phyloP scores from a whole-genome alignment of 768 basidiomycete genomes.

The Cystofilobasidium capitatum region DNA sequence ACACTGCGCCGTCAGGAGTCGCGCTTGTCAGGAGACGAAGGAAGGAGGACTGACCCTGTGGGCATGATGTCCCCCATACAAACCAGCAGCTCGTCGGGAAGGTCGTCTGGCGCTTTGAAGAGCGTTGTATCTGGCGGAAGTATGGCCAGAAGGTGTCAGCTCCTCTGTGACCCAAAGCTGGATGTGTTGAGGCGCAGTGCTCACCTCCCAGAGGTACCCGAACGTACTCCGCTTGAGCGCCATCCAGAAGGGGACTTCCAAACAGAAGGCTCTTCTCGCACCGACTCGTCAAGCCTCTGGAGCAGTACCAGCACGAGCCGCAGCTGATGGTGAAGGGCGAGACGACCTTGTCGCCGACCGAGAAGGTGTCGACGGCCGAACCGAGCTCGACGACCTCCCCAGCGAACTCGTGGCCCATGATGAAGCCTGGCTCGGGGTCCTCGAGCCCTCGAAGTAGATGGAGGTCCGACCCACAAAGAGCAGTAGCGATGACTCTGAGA shows the following conservation, averaged over 20 bases:
- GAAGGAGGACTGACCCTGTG: constrained; percentile 30
- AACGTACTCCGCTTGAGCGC: constrained; percentile 67
- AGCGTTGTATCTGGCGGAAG: constrained; percentile 28
- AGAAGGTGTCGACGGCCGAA: constrained; percentile 50
- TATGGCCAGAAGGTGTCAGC: neutral
- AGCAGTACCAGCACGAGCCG: constrained; percentile 68
- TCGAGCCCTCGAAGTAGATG: constrained; percentile 63
- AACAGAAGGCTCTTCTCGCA: constrained; percentile 24
- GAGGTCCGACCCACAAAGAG: constrained; percentile 53
- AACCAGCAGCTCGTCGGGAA: constrained; percentile 9
- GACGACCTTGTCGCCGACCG: constrained; percentile 65
- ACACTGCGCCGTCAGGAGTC: neutral
- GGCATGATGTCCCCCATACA: constrained; percentile 39
- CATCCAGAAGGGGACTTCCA: constrained; percentile 48
- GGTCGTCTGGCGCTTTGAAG: constrained; percentile 30
- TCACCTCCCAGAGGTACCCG: constrained; percentile 57
- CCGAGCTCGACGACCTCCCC: constrained; percentile 64
- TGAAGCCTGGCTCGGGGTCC: constrained; percentile 27
- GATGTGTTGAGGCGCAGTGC: neutral
- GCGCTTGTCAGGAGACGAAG: neutral
- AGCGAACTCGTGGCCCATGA: constrained; percentile 61
- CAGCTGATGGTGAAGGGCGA: constrained; percentile 74
- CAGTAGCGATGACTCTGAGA: constrained; percentile 26
- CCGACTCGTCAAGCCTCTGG: constrained; percentile 37
- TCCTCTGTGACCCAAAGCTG: neutral